These are phyloP conservation scores for Tephrocybe sp. DNA, from an alignment of 768 basidiomycete genomes.

Conservation along the genomic window DNA sequence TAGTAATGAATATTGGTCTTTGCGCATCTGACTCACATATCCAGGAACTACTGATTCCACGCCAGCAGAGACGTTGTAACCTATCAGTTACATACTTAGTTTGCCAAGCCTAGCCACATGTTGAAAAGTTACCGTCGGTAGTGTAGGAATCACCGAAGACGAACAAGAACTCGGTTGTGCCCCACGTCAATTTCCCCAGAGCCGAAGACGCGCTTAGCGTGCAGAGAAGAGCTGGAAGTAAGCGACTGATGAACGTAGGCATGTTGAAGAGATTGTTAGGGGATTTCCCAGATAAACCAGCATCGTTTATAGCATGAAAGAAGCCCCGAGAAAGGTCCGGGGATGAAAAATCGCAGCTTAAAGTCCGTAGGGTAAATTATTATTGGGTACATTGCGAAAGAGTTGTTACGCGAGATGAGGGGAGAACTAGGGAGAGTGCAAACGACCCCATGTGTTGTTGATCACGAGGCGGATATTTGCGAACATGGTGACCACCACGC, in stretches of 20 bases:
- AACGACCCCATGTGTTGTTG: not conserved
- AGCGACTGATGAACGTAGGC: conserved; percentile 1
- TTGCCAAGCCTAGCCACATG: not conserved
- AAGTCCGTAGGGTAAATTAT: conserved; percentile 6
- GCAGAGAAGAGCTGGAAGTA: conserved; percentile 5
- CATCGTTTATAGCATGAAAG: not conserved
- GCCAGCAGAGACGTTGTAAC: conserved; percentile 60
- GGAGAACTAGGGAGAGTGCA: not conserved
- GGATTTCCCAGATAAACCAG: not conserved
- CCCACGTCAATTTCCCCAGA: conserved; percentile 45
- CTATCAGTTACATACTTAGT: conserved; percentile 20
- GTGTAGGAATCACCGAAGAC: conserved; percentile 69
- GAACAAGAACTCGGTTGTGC: conserved; percentile 53
- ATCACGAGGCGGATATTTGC: too few species aligned
- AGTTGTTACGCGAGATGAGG: not conserved
- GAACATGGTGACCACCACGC: too few species aligned
- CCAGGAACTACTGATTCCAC: conserved; percentile 51
- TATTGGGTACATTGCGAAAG: not conserved
- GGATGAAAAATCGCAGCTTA: conserved; percentile 7
- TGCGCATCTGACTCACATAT: conserved; percentile 48
- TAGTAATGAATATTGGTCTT: too few species aligned
- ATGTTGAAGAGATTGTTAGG: not conserved
- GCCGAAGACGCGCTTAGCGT: conserved; percentile 4
- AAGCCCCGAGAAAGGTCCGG: conserved; percentile 9
- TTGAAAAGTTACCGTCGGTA: conserved; percentile 33